phyloP scores from a whole-genome alignment of 495 filamentous ascomycete species.

The Tuber borchii region DNA sequence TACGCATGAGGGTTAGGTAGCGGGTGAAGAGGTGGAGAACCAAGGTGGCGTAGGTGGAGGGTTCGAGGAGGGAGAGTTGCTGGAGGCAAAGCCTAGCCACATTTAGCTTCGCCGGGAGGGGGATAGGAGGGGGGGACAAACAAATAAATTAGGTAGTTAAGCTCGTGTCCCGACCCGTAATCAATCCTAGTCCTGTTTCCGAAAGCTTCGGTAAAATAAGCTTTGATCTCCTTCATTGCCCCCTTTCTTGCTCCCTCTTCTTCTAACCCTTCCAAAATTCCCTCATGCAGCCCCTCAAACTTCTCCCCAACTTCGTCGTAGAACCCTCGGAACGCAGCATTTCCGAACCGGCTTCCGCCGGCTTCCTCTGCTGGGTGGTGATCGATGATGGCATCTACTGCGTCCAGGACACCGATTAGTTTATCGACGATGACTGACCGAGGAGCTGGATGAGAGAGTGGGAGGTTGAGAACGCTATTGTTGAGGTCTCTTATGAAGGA shows the following conservation, averaged over 20 bases:
- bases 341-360: conserved; percentile 86
- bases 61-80: conserved; percentile 61
- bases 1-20: conserved; percentile 74
- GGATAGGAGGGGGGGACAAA: conserved; percentile 8
- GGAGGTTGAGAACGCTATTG: conserved; percentile 68
- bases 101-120: neutral
- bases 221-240: conserved; percentile 62
- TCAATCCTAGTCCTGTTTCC: conserved; percentile 86
- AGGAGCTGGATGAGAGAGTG: conserved; percentile 58
- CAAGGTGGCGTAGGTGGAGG: conserved; percentile 61
- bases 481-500: conserved; percentile 81
- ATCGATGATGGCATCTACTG: conserved; percentile 56
- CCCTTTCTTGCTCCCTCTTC: conserved; percentile 48
- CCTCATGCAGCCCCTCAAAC: conserved; percentile 46
- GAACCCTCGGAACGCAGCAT: conserved; percentile 78
- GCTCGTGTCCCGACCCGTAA: conserved; percentile 93
- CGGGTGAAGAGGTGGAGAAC: conserved; percentile 70
- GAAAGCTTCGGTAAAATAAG: conserved; percentile 75
- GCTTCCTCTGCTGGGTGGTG: conserved; percentile 73
- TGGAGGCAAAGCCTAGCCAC: conserved; percentile 60
- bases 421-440: conserved; percentile 54
- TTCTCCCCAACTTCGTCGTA: conserved; percentile 62
- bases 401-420: conserved; percentile 64
- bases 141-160: conserved; percentile 93
- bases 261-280: conserved; percentile 55